A percentile compares a stretch with the other conserved stretches of the same genome.
Conservation (phyloP, 805 yeast genomes). For the Saccharomyces kudriavzevii region DNA sequence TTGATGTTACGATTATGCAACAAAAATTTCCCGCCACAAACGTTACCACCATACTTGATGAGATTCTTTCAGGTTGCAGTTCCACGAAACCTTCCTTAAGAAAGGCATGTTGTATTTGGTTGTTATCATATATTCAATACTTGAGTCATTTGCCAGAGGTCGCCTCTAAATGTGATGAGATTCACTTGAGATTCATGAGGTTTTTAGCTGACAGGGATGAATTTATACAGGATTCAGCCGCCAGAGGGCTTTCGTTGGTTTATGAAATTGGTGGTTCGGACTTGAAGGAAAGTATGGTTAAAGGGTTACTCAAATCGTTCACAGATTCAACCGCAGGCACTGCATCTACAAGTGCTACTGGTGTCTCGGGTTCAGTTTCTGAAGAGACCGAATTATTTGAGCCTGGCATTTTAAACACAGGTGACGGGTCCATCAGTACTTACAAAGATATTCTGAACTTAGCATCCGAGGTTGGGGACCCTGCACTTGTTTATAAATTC, state of each 20-base stretch:
- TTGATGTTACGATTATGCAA: constrained; percentile 7
- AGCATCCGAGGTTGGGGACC: constrained; percentile 94
- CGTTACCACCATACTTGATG: constrained; percentile 34
- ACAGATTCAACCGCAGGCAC: constrained; percentile 51
- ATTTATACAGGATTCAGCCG: constrained; percentile 83
- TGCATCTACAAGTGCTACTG: constrained; percentile 31
- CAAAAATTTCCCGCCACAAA: constrained; percentile 10
- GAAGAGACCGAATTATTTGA: constrained; percentile 81
- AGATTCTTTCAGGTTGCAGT: constrained; percentile 44
- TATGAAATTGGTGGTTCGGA: constrained; percentile 69
- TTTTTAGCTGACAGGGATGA: constrained; percentile 79
- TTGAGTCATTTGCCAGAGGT: constrained; percentile 45
- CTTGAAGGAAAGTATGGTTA: constrained; percentile 64
- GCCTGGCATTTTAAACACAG: constrained; percentile 69
- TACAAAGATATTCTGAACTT: constrained; percentile 81
- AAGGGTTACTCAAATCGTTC: constrained; percentile 65
- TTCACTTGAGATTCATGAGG: constrained; percentile 69
- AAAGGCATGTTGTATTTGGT: constrained; percentile 77
- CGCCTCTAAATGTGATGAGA: constrained; percentile 39
- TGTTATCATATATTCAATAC: constrained; percentile 70
- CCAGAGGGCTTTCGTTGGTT: constrained; percentile 74
- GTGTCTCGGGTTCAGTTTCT: constrained; percentile 55
- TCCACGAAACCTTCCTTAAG: constrained; percentile 68
- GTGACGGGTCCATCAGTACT: constrained; percentile 81
- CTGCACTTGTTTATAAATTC: constrained; percentile 84